phyloP scores from a whole-genome alignment of 23 red algal genomes.

The Gracilaria domingensis region DNA sequence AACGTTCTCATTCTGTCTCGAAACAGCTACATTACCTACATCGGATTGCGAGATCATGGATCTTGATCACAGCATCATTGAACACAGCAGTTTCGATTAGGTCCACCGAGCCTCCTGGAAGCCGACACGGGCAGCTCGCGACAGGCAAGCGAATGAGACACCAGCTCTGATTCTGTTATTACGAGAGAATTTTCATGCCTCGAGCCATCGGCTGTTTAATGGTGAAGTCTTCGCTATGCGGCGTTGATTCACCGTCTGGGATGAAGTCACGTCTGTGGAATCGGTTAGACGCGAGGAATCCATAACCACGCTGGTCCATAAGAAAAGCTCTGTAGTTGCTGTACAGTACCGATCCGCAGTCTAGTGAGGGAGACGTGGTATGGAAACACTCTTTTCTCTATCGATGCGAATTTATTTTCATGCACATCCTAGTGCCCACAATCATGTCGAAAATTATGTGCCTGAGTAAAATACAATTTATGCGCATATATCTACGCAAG shows the following conservation, averaged over 20 bases:
- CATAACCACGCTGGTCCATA: too few relatives aligned
- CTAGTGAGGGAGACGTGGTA: conserved; percentile 32
- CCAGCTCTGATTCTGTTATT: too few relatives aligned
- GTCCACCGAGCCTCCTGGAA: too few relatives aligned
- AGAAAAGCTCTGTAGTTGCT: neutral
- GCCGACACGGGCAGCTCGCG: neutral
- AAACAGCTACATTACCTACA: too few relatives aligned
- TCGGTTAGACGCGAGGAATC: neutral
- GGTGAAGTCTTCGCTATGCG: neutral
- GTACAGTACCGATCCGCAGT: conserved; percentile 1
- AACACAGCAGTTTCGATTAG: too few relatives aligned
- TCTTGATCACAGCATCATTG: too few relatives aligned
- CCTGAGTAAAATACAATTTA: too few relatives aligned
- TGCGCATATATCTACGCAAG: too few relatives aligned
- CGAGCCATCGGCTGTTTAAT: too few relatives aligned
- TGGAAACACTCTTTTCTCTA: neutral
- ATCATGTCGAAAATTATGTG: neutral
- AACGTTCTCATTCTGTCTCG: too few relatives aligned
- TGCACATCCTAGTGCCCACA: neutral
- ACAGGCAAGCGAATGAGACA: neutral
- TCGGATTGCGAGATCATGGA: too few relatives aligned
- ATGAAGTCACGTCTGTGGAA: neutral
- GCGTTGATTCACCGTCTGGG: neutral
- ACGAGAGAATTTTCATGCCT: neutral
- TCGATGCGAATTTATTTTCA: neutral